Conservation (phyloP, 106 monocot genomes). For the Allium fistulosum region DNA sequence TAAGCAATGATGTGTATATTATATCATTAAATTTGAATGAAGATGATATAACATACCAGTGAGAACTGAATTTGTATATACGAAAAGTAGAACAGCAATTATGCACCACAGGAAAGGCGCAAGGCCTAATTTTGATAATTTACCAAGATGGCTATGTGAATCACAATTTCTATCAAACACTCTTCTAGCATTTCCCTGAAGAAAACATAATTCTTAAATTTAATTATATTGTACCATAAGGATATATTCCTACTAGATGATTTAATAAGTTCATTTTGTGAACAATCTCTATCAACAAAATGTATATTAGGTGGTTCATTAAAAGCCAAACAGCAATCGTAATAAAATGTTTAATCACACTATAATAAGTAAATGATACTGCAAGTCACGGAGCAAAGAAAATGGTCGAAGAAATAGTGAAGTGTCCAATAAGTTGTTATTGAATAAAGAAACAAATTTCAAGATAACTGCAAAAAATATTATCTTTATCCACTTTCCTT, state of each 20-base stretch:
- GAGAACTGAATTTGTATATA: slow-evolving; percentile 76
- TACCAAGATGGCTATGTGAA: slow-evolving; percentile 55
- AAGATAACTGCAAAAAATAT: no score
- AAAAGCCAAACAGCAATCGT: not conserved
- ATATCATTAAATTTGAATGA: not conserved
- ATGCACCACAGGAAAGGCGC: slow-evolving; percentile 86
- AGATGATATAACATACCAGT: slow-evolving; percentile 36
- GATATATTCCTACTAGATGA: not conserved
- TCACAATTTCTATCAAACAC: slow-evolving; percentile 79
- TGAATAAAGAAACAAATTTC: not conserved
- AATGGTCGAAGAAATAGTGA: not conserved
- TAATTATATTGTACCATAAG: no score
- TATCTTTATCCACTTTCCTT: no score
- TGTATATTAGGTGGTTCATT: not conserved
- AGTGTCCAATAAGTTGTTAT: not conserved
- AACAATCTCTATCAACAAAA: not conserved
- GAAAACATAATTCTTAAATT: not conserved
- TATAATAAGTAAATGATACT: not conserved
- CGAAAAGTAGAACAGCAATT: slow-evolving; percentile 61
- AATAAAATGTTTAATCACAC: not conserved
- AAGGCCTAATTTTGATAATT: slow-evolving; percentile 83
- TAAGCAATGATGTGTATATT: not conserved
- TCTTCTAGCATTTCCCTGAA: slow-evolving; percentile 93
- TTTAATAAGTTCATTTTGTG: not conserved
- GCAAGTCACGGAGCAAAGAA: not conserved